These are phyloP conservation scores for Rhinocladiella mackenziei DNA, from an alignment of 2,329 filamentous ascomycete genomes.

Conservation along the genomic window DNA sequence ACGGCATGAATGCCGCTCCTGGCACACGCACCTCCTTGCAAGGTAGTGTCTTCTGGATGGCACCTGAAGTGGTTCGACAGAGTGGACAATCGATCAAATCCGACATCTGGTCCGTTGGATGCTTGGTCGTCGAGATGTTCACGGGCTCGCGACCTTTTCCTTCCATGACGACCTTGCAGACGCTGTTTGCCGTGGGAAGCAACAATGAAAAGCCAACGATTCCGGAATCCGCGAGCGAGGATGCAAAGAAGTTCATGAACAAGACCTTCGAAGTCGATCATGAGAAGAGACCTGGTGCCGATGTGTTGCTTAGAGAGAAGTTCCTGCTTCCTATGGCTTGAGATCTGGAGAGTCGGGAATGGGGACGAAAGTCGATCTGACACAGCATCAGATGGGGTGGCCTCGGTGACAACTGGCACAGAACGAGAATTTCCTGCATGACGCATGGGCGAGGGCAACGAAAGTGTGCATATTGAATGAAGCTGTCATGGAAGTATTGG, in stretches of 20 bases:
- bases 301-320: constrained; percentile 78
- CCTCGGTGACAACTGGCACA: no score
- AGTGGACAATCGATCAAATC: constrained; percentile 97
- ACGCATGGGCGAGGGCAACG: no score
- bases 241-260: constrained; percentile 76
- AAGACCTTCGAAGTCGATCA: constrained; percentile 96
- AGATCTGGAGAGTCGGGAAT: no score
- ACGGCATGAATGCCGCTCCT: constrained; percentile 60
- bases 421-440: no score
- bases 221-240: constrained; percentile 77
- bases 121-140: constrained; percentile 98
- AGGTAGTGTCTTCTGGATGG: constrained; percentile 99
- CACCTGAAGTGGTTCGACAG: constrained; percentile 95
- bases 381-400: no score
- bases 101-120: constrained; percentile 97
- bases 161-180: constrained; percentile 93
- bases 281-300: constrained; percentile 83
- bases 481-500: no score
- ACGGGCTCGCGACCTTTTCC: constrained; percentile 95
- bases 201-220: constrained; percentile 82
- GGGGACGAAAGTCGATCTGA: no score
- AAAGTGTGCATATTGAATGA: no score
- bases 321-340: constrained; percentile 50
- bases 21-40: constrained; percentile 80
- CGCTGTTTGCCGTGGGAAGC: constrained; percentile 96